Conservation (phyloP, 495 filamentous ascomycete genomes). For the Sporormia fimetaria region DNA sequence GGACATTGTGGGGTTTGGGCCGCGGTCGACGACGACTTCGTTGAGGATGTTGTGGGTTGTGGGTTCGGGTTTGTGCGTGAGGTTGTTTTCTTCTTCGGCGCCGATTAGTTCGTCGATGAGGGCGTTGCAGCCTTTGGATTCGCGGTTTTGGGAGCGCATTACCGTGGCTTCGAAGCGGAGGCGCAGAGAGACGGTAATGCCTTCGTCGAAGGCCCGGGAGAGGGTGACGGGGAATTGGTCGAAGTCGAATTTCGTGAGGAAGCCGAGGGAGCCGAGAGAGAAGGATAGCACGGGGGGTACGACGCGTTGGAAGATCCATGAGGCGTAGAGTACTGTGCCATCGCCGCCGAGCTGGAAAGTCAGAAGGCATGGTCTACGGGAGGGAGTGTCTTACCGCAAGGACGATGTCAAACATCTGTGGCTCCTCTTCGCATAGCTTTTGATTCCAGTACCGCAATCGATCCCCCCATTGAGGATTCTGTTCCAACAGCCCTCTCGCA, state of each 20-base stretch:
- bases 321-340: slow-evolving; percentile 88
- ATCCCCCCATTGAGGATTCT: slow-evolving; percentile 43
- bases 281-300: slow-evolving; percentile 91
- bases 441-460: slow-evolving; percentile 75
- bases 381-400: slow-evolving; percentile 44
- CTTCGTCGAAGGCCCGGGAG: slow-evolving; percentile 61
- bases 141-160: slow-evolving; percentile 58
- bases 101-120: slow-evolving; percentile 85
- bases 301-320: slow-evolving; percentile 94
- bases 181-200: slow-evolving; percentile 77
- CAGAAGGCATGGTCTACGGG: not conserved
- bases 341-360: slow-evolving; percentile 66
- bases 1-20: slow-evolving; percentile 85
- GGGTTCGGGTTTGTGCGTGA: slow-evolving; percentile 69
- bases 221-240: slow-evolving; percentile 58
- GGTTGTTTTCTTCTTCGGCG: slow-evolving; percentile 64
- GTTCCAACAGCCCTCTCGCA: slow-evolving; percentile 45
- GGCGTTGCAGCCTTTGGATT: slow-evolving; percentile 36
- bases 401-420: slow-evolving; percentile 87
- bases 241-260: slow-evolving; percentile 94
- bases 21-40: slow-evolving; percentile 81
- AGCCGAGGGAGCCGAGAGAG: slow-evolving; percentile 80
- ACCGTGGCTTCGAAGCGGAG: slow-evolving; percentile 89
- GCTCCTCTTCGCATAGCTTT: slow-evolving; percentile 59
- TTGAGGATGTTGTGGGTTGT: slow-evolving; percentile 82